These are phyloP conservation scores for Eutrema yunnanense DNA, from an alignment of 345 rosid genomes.

Conservation along the genomic window DNA sequence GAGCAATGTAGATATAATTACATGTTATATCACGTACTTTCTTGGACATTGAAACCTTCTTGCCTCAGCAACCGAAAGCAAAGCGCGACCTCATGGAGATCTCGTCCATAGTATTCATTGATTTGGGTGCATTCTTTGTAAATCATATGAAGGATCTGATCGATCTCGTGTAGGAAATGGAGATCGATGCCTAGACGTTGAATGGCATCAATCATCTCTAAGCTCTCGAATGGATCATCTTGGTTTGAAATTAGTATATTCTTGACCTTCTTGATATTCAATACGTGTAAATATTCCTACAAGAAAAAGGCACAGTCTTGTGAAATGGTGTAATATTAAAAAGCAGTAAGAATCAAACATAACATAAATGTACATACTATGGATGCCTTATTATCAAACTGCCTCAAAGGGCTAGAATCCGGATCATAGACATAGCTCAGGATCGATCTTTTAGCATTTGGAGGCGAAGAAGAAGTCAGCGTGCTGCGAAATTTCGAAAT, in stretches of 20 bases:
- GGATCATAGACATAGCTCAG: not conserved
- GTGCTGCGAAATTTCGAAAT: not conserved
- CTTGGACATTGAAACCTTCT: slow-evolving; percentile 33
- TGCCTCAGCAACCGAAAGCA: slow-evolving; percentile 40
- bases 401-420: not conserved
- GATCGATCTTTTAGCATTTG: not conserved
- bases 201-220: slow-evolving; percentile 36
- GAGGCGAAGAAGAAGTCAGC: not conserved
- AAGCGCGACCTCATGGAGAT: slow-evolving; percentile 32
- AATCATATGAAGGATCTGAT: slow-evolving; percentile 25
- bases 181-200: slow-evolving; percentile 35
- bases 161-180: slow-evolving; percentile 33
- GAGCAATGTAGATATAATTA: not conserved
- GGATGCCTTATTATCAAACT: not conserved
- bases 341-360: not conserved
- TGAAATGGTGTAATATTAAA: not conserved
- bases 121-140: not conserved
- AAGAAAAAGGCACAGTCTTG: not conserved
- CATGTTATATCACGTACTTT: slow-evolving; percentile 6
- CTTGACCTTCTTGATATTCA: slow-evolving; percentile 17
- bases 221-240: slow-evolving; percentile 10
- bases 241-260: not conserved
- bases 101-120: not conserved
- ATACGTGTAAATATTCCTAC: not conserved
- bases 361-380: not conserved